Evolutionary conservation across 192 early-diverging fungal species (phyloP), one percentile per base, ranked within the genome.

Genomic region (Umbelopsis sp.): DNA sequence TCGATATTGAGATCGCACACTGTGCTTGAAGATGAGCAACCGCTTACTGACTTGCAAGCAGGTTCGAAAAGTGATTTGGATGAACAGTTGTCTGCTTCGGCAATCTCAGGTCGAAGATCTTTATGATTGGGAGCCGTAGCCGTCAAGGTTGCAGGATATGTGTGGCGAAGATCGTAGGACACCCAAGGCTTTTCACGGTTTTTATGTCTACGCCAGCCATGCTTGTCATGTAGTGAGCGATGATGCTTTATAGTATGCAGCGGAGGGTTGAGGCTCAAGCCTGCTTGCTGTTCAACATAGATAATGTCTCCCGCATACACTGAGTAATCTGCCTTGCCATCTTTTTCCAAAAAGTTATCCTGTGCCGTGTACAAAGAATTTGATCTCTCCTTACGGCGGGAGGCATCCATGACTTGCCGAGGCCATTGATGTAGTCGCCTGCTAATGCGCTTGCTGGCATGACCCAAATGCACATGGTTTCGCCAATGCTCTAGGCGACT

Each of bases 251-350:
- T 27, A 13, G 30, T 18, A 16, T 25, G 33, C 12, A 18, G 18
- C 13, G 55, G 55, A 61, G 15, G 55, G 15, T 61, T 61, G 13
- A n/a, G 27, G n/a, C 27, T 18, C 4, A 13, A 16, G 12, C 10
- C 11, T 12, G 30, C 27, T 15, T 16, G 25, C 27, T 35, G 15
- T 7, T 61, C 55, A 6, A 61, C 55, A 5, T 25, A 35, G 9
- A 61, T 61, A 2, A 30, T 61, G 13, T 27, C 55, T 18, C 27
- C 25, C 18, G 27, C 55, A n/a, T 61, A 61, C 27, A n/a, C 27
- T n/a, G 55, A 61, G 55, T 61, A 61, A 35, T 61, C 55, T 0
- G 55, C 55, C 25, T 35, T 61, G 30, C 55, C 55, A 35, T 61
- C 55, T 13, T 61, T 35, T 16, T 61, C 30, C 13, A 27, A 27